These are phyloP conservation scores for Polychaeton citri DNA, from an alignment of 2,329 filamentous ascomycete genomes.

Conservation along the genomic window DNA sequence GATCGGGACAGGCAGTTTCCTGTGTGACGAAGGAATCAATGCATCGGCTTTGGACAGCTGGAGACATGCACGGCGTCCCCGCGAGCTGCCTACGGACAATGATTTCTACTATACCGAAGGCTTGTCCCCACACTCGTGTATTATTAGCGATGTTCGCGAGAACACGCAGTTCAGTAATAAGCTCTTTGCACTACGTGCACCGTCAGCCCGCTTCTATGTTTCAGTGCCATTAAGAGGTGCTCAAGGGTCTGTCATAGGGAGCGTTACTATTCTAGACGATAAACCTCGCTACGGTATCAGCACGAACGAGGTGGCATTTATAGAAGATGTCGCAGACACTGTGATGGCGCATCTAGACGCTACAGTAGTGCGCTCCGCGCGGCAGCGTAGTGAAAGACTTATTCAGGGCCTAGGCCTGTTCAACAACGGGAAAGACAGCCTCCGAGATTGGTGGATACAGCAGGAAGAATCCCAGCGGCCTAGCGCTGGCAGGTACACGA, in stretches of 20 bases:
- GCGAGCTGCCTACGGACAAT: conserved; percentile 5
- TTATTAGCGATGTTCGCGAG: conserved; percentile 13
- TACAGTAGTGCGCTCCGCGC: conserved; percentile 37
- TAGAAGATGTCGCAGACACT: conserved; percentile 44
- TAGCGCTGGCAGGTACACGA: background rate
- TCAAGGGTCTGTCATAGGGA: conserved; percentile 44
- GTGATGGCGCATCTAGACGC: conserved; percentile 49
- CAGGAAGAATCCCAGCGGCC: conserved; percentile 8
- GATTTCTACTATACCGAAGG: conserved; percentile 14
- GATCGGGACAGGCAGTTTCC: conserved; percentile 20
- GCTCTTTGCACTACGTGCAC: conserved; percentile 6
- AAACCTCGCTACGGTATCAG: conserved; percentile 40
- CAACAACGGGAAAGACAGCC: conserved; percentile 12
- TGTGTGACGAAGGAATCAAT: conserved; percentile 23
- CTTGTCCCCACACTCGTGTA: conserved; percentile 9
- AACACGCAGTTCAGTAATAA: conserved; percentile 1
- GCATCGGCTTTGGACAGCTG: conserved; percentile 12
- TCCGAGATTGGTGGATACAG: conserved; percentile 18
- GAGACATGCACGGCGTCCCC: conserved; percentile 12
- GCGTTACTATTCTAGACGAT: conserved; percentile 46
- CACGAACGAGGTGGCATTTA: conserved; percentile 37
- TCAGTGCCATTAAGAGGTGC: conserved; percentile 47
- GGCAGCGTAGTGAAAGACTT: conserved; percentile 39
- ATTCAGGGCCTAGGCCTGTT: conserved; percentile 40
- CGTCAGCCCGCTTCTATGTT: conserved; percentile 32